These are phyloP conservation scores for Coniferiporia weirii DNA, from an alignment of 1,284 basidiomycete species.

Conservation along the genomic window DNA sequence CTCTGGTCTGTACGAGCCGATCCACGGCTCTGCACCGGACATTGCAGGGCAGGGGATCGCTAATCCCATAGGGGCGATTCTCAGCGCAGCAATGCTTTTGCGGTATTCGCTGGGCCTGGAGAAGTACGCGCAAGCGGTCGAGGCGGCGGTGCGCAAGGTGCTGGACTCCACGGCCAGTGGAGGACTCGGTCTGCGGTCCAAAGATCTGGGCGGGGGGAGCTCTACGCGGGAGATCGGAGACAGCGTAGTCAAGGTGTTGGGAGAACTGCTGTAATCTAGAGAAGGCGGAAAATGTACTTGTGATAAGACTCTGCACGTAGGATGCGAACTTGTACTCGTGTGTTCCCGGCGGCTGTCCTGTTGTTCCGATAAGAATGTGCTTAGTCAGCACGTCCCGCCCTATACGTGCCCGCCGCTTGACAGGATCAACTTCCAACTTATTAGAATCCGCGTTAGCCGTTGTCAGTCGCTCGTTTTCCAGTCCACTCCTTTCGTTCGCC, in stretches of 20 bases:
- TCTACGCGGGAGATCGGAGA: constrained; percentile 82
- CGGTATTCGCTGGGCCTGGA: constrained; percentile 92
- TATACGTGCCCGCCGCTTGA: neutral
- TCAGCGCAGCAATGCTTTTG: constrained; percentile 92
- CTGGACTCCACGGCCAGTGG: constrained; percentile 72
- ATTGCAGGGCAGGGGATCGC: constrained; percentile 95
- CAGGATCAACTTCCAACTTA: neutral
- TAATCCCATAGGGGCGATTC: constrained; percentile 96
- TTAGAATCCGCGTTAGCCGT: neutral
- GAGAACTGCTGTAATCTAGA: constrained; percentile 45
- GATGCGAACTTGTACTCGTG: too few relatives aligned
- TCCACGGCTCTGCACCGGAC: constrained; percentile 93
- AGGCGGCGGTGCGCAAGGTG: constrained; percentile 84
- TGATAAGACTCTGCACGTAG: too few relatives aligned
- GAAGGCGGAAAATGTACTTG: neutral
- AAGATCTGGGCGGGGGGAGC: constrained; percentile 82
- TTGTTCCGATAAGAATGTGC: neutral
- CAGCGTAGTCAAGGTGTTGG: constrained; percentile 74
- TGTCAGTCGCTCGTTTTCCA: constrained; percentile 1
- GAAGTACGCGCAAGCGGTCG: constrained; percentile 79
- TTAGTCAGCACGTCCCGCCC: neutral
- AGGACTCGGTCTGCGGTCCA: constrained; percentile 78
- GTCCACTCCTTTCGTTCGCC: neutral
- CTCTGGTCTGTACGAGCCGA: constrained; percentile 92
- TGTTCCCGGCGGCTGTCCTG: too few relatives aligned